Base-by-base conservation (phyloP, 2,329 filamentous ascomycete genomes). In the Hymenotorrendiella dingleyae region DNA sequence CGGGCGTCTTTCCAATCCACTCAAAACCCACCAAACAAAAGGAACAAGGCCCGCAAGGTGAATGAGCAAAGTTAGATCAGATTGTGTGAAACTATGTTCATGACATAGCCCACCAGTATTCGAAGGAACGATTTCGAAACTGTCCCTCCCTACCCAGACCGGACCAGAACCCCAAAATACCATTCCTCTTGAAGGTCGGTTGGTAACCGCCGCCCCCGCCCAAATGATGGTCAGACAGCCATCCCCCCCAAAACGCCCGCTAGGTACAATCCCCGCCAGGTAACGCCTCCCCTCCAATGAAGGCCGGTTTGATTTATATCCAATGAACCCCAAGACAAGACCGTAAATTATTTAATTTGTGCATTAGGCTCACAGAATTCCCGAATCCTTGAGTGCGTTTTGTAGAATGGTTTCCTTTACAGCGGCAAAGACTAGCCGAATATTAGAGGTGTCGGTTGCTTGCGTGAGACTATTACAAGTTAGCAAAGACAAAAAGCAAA, bases 371-470 rank as follows among this genome's bases (percentile, higher is more conserved):
- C 67, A 89, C 57, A 98, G 79, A 65, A 98, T 97, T 55, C 93
- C 93, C 17, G 93, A 97, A 66, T 98, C 93, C 69, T 94, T 96
- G 55, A 98, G 77, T 36, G 93, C 93, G 64, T 98, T 98, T 67
- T 97, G 94, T 55, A 98, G 71, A 60, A 98, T 98, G 24, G 93
- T 98, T 69, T 98, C 93, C 66, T 98, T 98, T 47, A 98, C 93
- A 7, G 93, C 93, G 24, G 91, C 93, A 67, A 98, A 98, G 36
- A 98, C 93, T 27, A 98, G 77, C 53, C 93, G 86, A 59, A 98
- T 96, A 62, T 98, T 98, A 40, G 90, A 96, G 4, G 93, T 98
- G 64, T 98, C 93, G 51, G 93, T 98, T 34, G 93, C 93, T 84
- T 98, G 93, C 24, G 93, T 98, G 49, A 98, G 78, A 67, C 91